A percentile compares a stretch with the other conserved stretches of the same genome.
These are phyloP conservation scores for Papiliotrema flavescens DNA, from an alignment of 1,284 basidiomycete genomes.

Conservation along the genomic window DNA sequence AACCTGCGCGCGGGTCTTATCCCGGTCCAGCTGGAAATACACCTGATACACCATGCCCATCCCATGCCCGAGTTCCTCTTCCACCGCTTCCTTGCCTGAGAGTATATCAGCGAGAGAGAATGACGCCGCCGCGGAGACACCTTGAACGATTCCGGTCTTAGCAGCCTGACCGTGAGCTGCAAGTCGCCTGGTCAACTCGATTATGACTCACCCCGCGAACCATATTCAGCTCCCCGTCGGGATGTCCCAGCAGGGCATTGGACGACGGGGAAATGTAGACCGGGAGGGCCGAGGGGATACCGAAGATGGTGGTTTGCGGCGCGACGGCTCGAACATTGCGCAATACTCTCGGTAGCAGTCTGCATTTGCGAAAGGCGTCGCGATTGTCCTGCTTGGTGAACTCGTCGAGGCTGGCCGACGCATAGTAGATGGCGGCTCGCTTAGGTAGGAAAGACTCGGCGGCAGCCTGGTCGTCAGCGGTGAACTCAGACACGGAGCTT, in stretches of 20 bases:
- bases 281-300: conserved; percentile 32
- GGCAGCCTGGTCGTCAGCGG: conserved; percentile 22
- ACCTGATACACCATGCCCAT: conserved; percentile 37
- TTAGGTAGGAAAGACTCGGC: conserved; percentile 38
- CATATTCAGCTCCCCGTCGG: conserved; percentile 53
- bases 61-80: conserved; percentile 10
- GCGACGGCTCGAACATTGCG: conserved; percentile 32
- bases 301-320: conserved; percentile 42
- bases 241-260: conserved; percentile 51
- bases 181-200: background rate
- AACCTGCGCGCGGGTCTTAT: conserved; percentile 43
- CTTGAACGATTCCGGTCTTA: conserved; percentile 39
- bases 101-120: conserved; percentile 27
- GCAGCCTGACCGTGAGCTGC: no score
- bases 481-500: background rate
- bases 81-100: conserved; percentile 23
- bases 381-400: conserved; percentile 50
- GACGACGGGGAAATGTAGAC: conserved; percentile 52
- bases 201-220: conserved; percentile 38
- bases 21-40: conserved; percentile 32
- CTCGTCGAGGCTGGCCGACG: conserved; percentile 42
- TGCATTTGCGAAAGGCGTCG: conserved; percentile 51
- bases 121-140: conserved; percentile 41
- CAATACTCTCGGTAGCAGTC: conserved; percentile 52
- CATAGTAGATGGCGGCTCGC: conserved; percentile 29